Base-by-base conservation (phyloP, 176 grass and related monocot species). In the Olyra latifolia region DNA sequence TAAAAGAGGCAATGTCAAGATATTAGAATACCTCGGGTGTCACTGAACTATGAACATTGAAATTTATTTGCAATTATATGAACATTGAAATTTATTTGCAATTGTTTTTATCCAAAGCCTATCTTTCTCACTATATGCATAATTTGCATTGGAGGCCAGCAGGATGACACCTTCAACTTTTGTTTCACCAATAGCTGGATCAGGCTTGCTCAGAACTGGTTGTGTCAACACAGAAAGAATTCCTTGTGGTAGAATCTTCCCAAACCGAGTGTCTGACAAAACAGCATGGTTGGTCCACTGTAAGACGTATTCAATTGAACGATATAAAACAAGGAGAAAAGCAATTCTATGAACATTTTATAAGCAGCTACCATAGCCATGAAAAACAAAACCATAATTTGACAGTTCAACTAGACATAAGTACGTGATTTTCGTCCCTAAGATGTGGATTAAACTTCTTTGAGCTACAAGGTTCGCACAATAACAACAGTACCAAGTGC, bases 51-150 rank as follows among this genome's bases (percentile, higher is more conserved):
- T 13, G 49, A 29, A 69, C 19, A 4, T 63, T 68, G 81, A 83
- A 95, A 91, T 75, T 98, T 98, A 62, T 86, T 95, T 47, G 92
- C 90, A 84, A 95, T 44, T 82, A n/a, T 72, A 77, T 13, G 49
- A 29, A 69, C 19, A 4, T 63, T 68, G 81, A 83, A 95, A 91
- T 75, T 98, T 98, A 62, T 86, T 95, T 47, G 92, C 90, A 84
- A 95, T 44, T 82, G 90, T 87, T 77, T 62, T 82, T 79, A 99
- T 91, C 92, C 92, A 99, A 83, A 88, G 72, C 88, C 89, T 91
- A 79, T 99, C 90, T 84, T 99, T 99, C 38, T 95, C 93, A 24
- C 72, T 82, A 72, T 99, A 99, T 60, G 90, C 90, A 84, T 93
- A 99, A 66, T 89, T 93, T 72, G 91, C 73, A 82, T 91, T 99